Evolutionary conservation across 2,329 filamentous ascomycete genomes (phyloP), one percentile per base, ranked within the genome.

Genomic region (Nigrospora sphaerica): DNA sequence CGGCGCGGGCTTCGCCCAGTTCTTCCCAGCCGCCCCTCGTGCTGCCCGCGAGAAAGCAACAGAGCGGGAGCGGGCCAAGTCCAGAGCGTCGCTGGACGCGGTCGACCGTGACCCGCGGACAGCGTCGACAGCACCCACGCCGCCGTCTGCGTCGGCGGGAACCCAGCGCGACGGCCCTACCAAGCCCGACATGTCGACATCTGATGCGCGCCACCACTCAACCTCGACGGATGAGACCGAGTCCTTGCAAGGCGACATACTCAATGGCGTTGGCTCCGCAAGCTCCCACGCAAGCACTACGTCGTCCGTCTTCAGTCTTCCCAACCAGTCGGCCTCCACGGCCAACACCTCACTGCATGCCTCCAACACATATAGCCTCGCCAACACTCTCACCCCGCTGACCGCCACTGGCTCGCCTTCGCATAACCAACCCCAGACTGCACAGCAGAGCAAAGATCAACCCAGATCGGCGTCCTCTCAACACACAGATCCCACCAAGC

Each of bases 1-100:
- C 81, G 87, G 86, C 74, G 84, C 85, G 73, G 83, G 84, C 72
- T 91, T 90, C 77, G 86, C 85, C 71, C 83, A 90, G 71, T 93
- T 89, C 77, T 91, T 90, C 69, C 86, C 86, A 57, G 81, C 85
- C 64, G 87, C 86, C 62, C 86, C 87, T 57, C 79, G 80, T 58
- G 81, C 80, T 48, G 73, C 75, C 47, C 73, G 73, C 65, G 74
- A 79, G 62, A 74, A 73, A 59, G 74, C 77, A 54, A 75, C 74
- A 62, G 78, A 83, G 64, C 73, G 80, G 62, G 78, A 81, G 62
- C 82, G 75, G 65, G 73, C 76, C 71, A 80, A 70, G 65, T 66
- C 67, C 49, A 70, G 69, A 54, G 68, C 54, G 39, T 46, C 54
- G 46, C 56, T 55, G 49, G 56, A 59, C 37, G 42, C 49, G 46